Evolutionary conservation across 176 grass and related monocot genomes (phyloP), one percentile per base, ranked within the genome.

Genomic region (Pharus latifolius): DNA sequence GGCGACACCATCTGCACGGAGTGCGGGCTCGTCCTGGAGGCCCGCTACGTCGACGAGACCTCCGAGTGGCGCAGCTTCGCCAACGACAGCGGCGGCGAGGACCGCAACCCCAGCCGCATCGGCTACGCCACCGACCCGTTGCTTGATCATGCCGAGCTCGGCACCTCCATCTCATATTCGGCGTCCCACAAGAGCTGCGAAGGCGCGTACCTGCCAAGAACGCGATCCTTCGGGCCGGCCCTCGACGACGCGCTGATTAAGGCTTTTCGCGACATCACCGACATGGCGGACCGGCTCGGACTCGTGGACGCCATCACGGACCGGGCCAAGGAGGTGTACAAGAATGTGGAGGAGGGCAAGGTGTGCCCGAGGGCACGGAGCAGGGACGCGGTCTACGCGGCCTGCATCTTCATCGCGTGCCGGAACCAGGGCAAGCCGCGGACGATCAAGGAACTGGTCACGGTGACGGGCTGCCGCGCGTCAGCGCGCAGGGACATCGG

Each of bases 1-100:
- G 86, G 86, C 66, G 86, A 89, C 81, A 89, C 81, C 37, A 79
- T 89, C 65, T 89, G 86, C 77, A 81, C 81, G 31, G 86, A 89
- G 81, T 89, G 86, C 77, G 86, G 60, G 45, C 67, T 84, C 51
- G 81, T 89, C 45, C 81, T 89, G 17, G 86, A 89, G n/a, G 71
- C 86, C 18, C 47, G 33, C 74, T 83, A 45, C 79, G 49, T 87
- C 74, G 79, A 87, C 73, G 85, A 87, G 80, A 62, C 71, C 47
- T 73, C 60, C 66, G 86, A 89, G 81, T 89, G 86, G 86, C 81
- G 86, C 52, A 84, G n/a, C 81, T 84, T 89, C 54, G 60, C 60
- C 11, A 50, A 81, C 72, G 86, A 74, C 35, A 73, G 52, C 30
- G 60, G 67, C 18, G 72, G 65, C 38, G 77, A 84, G 9, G 86